These are phyloP conservation scores for Pycnococcus provasolii DNA, from an alignment of 139 green algal genomes.

Conservation along the genomic window DNA sequence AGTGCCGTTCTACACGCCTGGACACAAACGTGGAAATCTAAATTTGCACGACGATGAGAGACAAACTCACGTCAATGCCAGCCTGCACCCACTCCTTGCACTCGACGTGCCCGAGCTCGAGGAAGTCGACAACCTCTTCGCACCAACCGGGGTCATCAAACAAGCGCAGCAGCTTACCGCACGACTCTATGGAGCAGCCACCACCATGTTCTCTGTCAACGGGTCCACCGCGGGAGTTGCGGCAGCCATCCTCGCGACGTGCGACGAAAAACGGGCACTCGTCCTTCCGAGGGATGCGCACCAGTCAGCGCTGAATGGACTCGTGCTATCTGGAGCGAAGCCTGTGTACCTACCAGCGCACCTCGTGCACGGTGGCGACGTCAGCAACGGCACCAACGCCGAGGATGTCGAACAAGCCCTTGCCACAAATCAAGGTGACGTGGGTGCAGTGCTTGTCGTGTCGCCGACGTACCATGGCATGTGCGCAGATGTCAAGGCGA, in stretches of 20 bases:
- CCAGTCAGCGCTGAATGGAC: constrained; percentile 56
- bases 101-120: constrained; percentile 71
- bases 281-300: constrained; percentile 77
- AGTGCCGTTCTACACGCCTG: no score
- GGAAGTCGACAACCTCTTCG: constrained; percentile 51
- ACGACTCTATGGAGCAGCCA: constrained; percentile 52
- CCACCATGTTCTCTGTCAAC: constrained; percentile 85
- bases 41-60: no score
- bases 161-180: constrained; percentile 62
- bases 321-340: constrained; percentile 42
- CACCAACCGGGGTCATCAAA: constrained; percentile 54
- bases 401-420: neutral
- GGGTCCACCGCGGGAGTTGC: constrained; percentile 66
- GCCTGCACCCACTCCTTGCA: no score
- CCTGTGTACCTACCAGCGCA: constrained; percentile 26
- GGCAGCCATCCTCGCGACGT: constrained; percentile 55
- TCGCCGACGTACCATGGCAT: constrained; percentile 82
- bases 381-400: constrained; percentile 6
- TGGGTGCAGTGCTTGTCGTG: constrained; percentile 58
- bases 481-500: constrained; percentile 27
- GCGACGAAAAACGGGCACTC: constrained; percentile 43
- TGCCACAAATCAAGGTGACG: neutral
- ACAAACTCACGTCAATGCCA: no score
- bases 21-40: no score
- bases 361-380: constrained; percentile 6